Base-by-base conservation (phyloP, 1,284 basidiomycete genomes). In the Ganoderma leucocontextum region DNA sequence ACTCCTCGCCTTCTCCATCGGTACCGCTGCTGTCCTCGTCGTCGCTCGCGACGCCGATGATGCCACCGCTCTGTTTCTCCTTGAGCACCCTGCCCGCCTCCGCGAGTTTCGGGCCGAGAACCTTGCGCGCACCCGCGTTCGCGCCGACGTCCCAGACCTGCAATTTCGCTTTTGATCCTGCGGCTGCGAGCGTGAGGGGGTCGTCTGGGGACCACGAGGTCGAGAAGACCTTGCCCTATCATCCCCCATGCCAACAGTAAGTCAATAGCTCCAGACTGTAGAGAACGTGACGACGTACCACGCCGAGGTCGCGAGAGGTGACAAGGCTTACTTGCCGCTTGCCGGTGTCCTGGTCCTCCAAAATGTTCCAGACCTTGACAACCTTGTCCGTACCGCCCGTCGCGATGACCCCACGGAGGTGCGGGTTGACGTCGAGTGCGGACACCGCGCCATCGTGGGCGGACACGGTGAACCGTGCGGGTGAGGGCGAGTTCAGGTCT, bases 371-470 rank as follows among this genome's bases (percentile, higher is more conserved):
- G 7, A 99, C 84, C 80, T 98, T 97, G 80, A 98, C 93, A 47
- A 92, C 82, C 78, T 97, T 97, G 84, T 99, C 98, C 53, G 93
- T 91, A 2, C 97, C 97, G 22, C 95, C 97, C 0, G 98, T 99
- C 8, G 90, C 94, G 74, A 99, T 85, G 79, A 95, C 96, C 1
- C 97, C 97, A 64, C 91, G 92, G 63, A 99, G 89, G 78, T 97
- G 92, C 0, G 96, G 92, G 77, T 95, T 97, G 72, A 99, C 86
- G 79, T 99, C 97, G 60, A 99, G 84, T 0, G 94, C 89, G 1
- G 95, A 96, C n/a, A 90, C 92, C 0, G 96, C 92, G n/a, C 95
- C 94, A 73, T 98, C 95, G 81, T 99, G 98, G 0, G 98, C 98
- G 17, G 95, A 90, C 1, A 99, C 85, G 3, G 95, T 99, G 83